Conservation (phyloP, 345 rosid genomes). For the Carallia pectinifolia region DNA sequence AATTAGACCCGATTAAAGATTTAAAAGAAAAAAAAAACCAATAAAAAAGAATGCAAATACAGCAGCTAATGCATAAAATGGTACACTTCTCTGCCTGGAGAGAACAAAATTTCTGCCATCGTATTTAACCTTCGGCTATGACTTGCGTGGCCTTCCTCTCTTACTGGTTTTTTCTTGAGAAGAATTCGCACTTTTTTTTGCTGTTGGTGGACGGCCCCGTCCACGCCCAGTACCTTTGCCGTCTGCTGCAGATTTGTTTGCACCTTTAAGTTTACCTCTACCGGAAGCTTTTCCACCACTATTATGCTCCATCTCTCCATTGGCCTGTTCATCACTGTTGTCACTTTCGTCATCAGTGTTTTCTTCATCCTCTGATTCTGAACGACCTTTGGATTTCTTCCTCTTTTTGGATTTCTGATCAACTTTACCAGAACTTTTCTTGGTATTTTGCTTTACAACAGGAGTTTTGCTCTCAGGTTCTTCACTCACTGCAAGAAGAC, state of each 20-base stretch:
- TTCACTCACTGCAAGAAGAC: conserved; percentile 38
- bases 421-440: conserved; percentile 41
- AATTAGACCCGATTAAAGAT: background rate
- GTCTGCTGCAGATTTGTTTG: conserved; percentile 15
- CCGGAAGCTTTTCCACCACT: conserved; percentile 42
- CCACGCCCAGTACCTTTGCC: conserved; percentile 46
- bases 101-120: conserved; percentile 26
- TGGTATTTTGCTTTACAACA: conserved; percentile 36
- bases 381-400: conserved; percentile 56
- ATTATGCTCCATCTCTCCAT: conserved; percentile 38
- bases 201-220: conserved; percentile 36
- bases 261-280: conserved; percentile 47
- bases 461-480: conserved; percentile 43
- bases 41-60: conserved; percentile 8
- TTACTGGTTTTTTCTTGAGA: conserved; percentile 47
- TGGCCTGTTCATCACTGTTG: conserved; percentile 51
- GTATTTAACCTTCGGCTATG: conserved; percentile 15
- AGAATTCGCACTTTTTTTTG: conserved; percentile 36
- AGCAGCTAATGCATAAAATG: conserved; percentile 1
- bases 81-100: conserved; percentile 23
- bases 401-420: conserved; percentile 44
- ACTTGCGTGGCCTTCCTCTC: conserved; percentile 80
- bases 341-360: conserved; percentile 37
- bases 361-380: conserved; percentile 65
- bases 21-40: background rate